These are phyloP conservation scores for Scheffersomyces lignicola DNA, from an alignment of 1,139 yeast species.

Conservation along the genomic window DNA sequence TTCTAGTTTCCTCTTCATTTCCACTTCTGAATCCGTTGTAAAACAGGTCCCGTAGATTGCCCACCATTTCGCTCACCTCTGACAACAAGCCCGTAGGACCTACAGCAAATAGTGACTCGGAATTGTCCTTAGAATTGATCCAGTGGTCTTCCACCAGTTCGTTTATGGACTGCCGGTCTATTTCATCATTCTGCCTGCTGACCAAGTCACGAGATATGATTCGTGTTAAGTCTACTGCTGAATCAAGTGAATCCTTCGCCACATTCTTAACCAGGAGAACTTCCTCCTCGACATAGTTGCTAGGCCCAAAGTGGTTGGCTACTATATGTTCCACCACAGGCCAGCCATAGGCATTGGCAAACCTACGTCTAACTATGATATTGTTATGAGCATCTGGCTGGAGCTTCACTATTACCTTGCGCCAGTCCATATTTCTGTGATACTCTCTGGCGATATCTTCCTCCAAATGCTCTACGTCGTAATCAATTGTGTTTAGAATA, in stretches of 20 bases:
- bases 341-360: slow-evolving; percentile 97
- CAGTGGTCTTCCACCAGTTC: slow-evolving; percentile 31
- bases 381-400: slow-evolving; percentile 96
- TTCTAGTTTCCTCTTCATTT: slow-evolving; percentile 4
- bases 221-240: slow-evolving; percentile 28
- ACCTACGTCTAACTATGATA: slow-evolving; percentile 82
- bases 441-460: slow-evolving; percentile 87
- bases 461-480: slow-evolving; percentile 45
- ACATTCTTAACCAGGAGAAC: background rate
- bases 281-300: slow-evolving; percentile 12
- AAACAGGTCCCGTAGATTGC: slow-evolving; percentile 40
- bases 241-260: slow-evolving; percentile 23
- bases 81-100: slow-evolving; percentile 73
- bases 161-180: slow-evolving; percentile 24
- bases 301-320: slow-evolving; percentile 25
- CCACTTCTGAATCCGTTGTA: slow-evolving; percentile 14
- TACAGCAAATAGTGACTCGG: slow-evolving; percentile 57
- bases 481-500: slow-evolving; percentile 23
- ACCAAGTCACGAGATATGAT: slow-evolving; percentile 39
- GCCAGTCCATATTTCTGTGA: slow-evolving; percentile 85
- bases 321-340: slow-evolving; percentile 84
- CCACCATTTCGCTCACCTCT: slow-evolving; percentile 56
- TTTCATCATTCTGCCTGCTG: slow-evolving; percentile 32
- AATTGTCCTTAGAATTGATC: slow-evolving; percentile 51
- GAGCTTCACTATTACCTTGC: slow-evolving; percentile 83